Percentiles rank a stretch among this genome's conserved stretches.
These are phyloP conservation scores for Stereocaulon alpinum DNA, from an alignment of 495 filamentous ascomycete genomes.

Conservation along the genomic window DNA sequence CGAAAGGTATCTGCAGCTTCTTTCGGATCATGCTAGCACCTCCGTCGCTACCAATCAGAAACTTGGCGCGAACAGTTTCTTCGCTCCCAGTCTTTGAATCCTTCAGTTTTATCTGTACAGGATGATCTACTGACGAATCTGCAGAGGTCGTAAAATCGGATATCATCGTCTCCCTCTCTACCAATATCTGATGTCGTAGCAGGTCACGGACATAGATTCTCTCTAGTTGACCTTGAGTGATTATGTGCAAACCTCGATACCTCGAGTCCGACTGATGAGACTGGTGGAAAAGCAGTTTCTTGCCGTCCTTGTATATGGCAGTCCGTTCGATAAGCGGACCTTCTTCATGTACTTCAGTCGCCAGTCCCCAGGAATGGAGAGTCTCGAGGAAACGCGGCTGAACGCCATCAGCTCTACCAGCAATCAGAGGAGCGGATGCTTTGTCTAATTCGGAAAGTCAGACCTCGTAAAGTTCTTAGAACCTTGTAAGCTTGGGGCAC, in stretches of 20 bases:
- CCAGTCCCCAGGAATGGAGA: slow-evolving; percentile 28
- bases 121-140: slow-evolving; percentile 14
- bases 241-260: slow-evolving; percentile 31
- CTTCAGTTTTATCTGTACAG: slow-evolving; percentile 16
- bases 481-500: background rate
- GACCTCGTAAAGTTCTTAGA: background rate
- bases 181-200: slow-evolving; percentile 20
- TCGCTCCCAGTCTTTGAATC: slow-evolving; percentile 20
- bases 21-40: slow-evolving; percentile 24
- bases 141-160: slow-evolving; percentile 14
- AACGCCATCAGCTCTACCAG: slow-evolving; percentile 30
- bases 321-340: slow-evolving; percentile 32
- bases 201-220: slow-evolving; percentile 31
- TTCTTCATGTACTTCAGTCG: slow-evolving; percentile 29
- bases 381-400: slow-evolving; percentile 31
- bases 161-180: background rate
- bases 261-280: slow-evolving; percentile 30
- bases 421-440: slow-evolving; percentile 18
- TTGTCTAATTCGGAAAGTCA: slow-evolving; percentile 21
- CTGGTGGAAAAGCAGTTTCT: slow-evolving; percentile 22
- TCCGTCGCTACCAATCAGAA: slow-evolving; percentile 29
- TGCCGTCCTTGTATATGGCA: slow-evolving; percentile 28
- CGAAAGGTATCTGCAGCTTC: slow-evolving; percentile 26
- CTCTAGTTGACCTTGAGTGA: slow-evolving; percentile 33
- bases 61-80: slow-evolving; percentile 26